A percentile compares a stretch with the other conserved stretches of the same genome.
Conservation (phyloP, 1,284 basidiomycete species). For the Marasmius oreades region DNA sequence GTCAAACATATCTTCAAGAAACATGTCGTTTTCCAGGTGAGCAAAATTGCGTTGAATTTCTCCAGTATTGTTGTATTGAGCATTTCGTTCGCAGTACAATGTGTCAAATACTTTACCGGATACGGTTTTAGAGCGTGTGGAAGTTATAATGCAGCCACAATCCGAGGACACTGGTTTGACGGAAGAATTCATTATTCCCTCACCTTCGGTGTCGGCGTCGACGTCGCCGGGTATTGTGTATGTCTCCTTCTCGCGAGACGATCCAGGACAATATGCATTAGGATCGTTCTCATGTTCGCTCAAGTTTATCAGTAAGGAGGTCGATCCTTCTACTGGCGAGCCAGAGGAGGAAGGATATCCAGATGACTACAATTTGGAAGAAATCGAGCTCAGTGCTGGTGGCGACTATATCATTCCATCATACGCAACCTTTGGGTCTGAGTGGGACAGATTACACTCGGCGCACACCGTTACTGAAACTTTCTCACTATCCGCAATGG, state of each 20-base stretch:
- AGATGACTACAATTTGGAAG: conserved; percentile 98
- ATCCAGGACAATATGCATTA: conserved; percentile 73
- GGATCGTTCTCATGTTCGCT: conserved; percentile 93
- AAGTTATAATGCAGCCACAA: conserved; percentile 88
- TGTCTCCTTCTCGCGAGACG: conserved; percentile 88
- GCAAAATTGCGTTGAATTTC: conserved; percentile 16
- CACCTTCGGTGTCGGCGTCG: conserved; percentile 64
- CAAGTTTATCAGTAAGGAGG: conserved; percentile 96
- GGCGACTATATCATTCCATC: conserved; percentile 94
- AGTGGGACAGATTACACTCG: conserved; percentile 90
- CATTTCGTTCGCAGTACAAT: conserved; percentile 70
- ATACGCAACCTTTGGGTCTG: conserved; percentile 86
- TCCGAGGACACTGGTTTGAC: conserved; percentile 76
- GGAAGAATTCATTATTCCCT: conserved; percentile 95
- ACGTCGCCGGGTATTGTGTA: conserved; percentile 84
- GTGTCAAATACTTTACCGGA: conserved; percentile 99
- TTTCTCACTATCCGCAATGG: conserved; percentile 90
- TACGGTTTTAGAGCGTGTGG: conserved; percentile 92
- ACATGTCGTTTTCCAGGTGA: conserved; percentile 93
- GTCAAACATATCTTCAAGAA: conserved; percentile 98
- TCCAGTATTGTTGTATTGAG: neutral
- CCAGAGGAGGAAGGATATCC: conserved; percentile 98
- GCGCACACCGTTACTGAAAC: conserved; percentile 86
- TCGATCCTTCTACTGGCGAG: conserved; percentile 94
- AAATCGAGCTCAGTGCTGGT: conserved; percentile 87